Base-by-base conservation (phyloP, 164 flowering plant species). In the Chloranthus sessilifolius region DNA sequence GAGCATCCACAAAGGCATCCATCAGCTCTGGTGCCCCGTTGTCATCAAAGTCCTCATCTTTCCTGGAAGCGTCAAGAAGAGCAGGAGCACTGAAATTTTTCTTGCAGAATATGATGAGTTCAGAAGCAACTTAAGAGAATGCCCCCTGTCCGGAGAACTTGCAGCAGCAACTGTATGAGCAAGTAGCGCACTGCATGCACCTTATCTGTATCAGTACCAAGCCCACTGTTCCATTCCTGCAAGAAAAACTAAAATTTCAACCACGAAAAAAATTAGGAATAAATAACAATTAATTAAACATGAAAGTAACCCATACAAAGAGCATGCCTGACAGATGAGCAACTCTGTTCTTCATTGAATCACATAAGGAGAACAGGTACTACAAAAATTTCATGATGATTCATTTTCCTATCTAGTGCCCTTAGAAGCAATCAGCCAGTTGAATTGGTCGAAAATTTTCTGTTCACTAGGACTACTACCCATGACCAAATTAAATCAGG, bases 1-100 rank as follows among this genome's bases (percentile, higher is more conserved):
- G 62, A 14, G 97, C 84, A 44, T 94, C 99, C 22, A 94, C 77
- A 51, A 89, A 82, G 15, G 89, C 99, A 64, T 94, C 95, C 78
- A 89, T 79, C 53, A 87, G 48, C 43, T 71, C 72, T 12, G 96
- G 95, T 4, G 59, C 29, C 21, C 66, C 84, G 30, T 36, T 56
- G 61, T 36, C 73, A 53, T 69, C 79, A 38, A 54, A 24, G 43
- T 75, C 95, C 52, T 80, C 88, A 50, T 82, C 89, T 23, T 66
- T 65, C n/a, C 63, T 86, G 27, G 83, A 71, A 23, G 73, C 69
- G 10, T 64, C 76, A 23, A 70, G 73, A 47, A 71, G 71, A 67
- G 71, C 78, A 60, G 72, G 61, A 44, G 71, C 36, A 20, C 72
- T 37, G 56, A 81, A 80, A 39, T 73, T 80, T 68, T 85, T 88